A percentile compares a stretch with the other conserved stretches of the same genome.
These are phyloP conservation scores for Fraxinus platypoda DNA, from an alignment of 305 asterid species.

Conservation along the genomic window DNA sequence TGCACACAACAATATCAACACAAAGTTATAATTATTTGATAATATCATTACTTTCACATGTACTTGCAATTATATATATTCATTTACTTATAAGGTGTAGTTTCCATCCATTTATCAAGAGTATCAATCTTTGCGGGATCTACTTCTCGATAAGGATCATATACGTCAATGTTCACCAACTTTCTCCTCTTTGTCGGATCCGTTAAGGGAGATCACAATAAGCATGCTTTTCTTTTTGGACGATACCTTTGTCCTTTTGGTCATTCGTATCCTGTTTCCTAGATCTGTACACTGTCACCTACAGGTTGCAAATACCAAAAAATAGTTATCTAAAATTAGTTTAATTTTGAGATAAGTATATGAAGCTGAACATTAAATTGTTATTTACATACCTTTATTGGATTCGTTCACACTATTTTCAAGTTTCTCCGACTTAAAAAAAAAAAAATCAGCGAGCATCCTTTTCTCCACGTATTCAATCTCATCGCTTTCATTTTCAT, in stretches of 20 bases:
- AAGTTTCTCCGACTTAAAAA: background rate
- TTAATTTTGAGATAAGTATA: too few relatives aligned
- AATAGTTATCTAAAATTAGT: too few relatives aligned
- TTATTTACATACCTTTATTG: background rate
- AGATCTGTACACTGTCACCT: background rate
- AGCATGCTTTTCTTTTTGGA: background rate
- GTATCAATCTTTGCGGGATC: background rate
- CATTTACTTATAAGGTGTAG: background rate
- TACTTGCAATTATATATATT: background rate
- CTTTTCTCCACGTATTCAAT: background rate
- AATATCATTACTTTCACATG: background rate
- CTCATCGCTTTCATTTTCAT: background rate
- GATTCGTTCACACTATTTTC: too few relatives aligned
- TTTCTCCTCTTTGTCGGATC: background rate
- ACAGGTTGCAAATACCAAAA: too few relatives aligned
- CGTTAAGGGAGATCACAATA: background rate
- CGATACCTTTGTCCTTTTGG: background rate
- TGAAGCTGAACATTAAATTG: background rate
- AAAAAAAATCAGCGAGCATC: too few relatives aligned
- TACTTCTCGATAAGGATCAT: background rate
- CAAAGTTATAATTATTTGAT: too few relatives aligned
- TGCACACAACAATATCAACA: too few relatives aligned
- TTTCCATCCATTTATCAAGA: background rate
- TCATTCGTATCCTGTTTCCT: background rate
- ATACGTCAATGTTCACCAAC: background rate